Percentiles rank a stretch among this genome's conserved stretches.
phyloP scores from a whole-genome alignment of 257 asterid species.

The Gentiana dahurica region DNA sequence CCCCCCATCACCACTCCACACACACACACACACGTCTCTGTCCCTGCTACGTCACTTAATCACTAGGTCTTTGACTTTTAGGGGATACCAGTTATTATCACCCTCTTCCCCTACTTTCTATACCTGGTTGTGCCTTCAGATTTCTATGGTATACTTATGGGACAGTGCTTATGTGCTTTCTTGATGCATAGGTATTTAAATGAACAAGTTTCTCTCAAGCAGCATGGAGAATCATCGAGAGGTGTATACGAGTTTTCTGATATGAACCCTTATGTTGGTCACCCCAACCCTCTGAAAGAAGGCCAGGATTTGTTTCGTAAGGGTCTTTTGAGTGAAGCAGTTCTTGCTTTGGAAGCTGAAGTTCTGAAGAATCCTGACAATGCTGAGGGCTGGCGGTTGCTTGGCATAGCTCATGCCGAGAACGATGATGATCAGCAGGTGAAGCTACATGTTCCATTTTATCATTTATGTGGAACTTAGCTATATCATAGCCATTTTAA shows the following conservation, averaged over 20 bases:
- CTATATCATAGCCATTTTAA: neutral
- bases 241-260: slow-evolving; percentile 92
- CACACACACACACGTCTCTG: too few relatives aligned
- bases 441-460: slow-evolving; percentile 5
- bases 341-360: slow-evolving; percentile 99
- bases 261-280: slow-evolving; percentile 96
- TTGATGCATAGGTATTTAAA: slow-evolving; percentile 20
- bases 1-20: too few relatives aligned
- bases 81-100: too few relatives aligned
- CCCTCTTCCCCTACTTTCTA: too few relatives aligned
- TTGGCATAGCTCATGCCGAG: slow-evolving; percentile 97
- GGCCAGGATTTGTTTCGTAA: slow-evolving; percentile 95
- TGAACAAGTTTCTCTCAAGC: slow-evolving; percentile 32
- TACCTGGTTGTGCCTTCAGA: neutral
- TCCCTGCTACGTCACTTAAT: too few relatives aligned
- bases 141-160: neutral
- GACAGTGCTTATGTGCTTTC: neutral
- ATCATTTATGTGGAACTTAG: slow-evolving; percentile 2
- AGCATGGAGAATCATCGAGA: slow-evolving; percentile 25
- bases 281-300: slow-evolving; percentile 93
- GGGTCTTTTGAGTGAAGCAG: slow-evolving; percentile 99
- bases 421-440: slow-evolving; percentile 99
- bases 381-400: slow-evolving; percentile 98
- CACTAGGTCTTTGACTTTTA: too few relatives aligned
- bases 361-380: slow-evolving; percentile 92